A percentile compares a stretch with the other conserved stretches of the same genome.
phyloP scores from a whole-genome alignment of 2,329 filamentous ascomycete species.

The Penicillium sp. region DNA sequence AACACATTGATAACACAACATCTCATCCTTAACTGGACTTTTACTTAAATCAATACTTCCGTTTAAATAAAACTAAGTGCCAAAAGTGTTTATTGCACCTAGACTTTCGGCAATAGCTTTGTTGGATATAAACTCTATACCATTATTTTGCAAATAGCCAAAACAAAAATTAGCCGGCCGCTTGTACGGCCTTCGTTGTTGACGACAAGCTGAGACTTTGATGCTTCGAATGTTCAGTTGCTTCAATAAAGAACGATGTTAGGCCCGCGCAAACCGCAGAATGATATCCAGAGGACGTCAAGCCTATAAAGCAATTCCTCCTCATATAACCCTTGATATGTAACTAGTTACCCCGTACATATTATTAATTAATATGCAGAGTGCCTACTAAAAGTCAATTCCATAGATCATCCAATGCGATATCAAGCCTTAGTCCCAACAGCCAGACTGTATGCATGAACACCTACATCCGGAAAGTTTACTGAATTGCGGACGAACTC shows the following conservation, averaged over 20 bases:
- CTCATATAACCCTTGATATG: neutral
- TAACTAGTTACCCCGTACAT: neutral
- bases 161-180: too few relatives aligned
- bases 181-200: neutral
- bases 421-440: neutral
- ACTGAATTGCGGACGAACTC: neutral
- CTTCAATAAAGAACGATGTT: neutral
- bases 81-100: neutral
- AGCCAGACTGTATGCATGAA: neutral
- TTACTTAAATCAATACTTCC: neutral
- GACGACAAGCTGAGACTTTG: neutral
- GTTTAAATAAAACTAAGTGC: neutral
- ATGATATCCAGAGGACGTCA: neutral
- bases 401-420: neutral
- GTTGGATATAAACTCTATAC: too few relatives aligned
- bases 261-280: neutral
- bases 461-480: neutral
- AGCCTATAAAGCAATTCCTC: neutral
- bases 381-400: conserved; percentile 3
- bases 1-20: neutral
- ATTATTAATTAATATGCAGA: neutral
- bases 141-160: neutral
- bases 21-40: neutral
- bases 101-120: neutral
- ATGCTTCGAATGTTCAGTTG: neutral